These are phyloP conservation scores for Zygosaccharomyces kombuchaensis DNA, from an alignment of 805 yeast genomes.

Conservation along the genomic window DNA sequence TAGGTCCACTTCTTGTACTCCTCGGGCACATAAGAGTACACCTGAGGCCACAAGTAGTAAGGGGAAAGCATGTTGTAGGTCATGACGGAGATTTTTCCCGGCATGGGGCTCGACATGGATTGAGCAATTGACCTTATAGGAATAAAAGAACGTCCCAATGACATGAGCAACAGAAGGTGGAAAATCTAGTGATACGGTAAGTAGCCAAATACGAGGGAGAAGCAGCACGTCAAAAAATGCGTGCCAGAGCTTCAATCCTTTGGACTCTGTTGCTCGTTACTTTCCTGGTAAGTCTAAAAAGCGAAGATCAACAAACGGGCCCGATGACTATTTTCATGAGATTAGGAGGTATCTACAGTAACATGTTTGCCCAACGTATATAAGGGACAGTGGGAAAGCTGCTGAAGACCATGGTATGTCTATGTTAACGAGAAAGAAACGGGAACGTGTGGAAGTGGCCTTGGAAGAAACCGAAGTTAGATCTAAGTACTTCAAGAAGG, in stretches of 20 bases:
- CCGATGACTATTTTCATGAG: background rate
- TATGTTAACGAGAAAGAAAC: conserved; percentile 5
- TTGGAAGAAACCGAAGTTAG: conserved; percentile 10
- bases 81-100: conserved; percentile 34
- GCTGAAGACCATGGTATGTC: conserved; percentile 7
- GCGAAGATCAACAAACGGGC: background rate
- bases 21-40: conserved; percentile 47
- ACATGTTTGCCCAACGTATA: background rate
- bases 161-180: background rate
- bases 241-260: background rate
- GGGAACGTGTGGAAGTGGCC: conserved; percentile 10
- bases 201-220: background rate
- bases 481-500: conserved; percentile 24
- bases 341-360: background rate
- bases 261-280: background rate
- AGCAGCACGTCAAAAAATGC: background rate
- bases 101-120: conserved; percentile 9
- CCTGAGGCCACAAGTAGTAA: conserved; percentile 57
- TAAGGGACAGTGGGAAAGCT: background rate
- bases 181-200: background rate
- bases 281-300: background rate
- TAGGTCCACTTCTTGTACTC: conserved; percentile 47
- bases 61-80: conserved; percentile 47
- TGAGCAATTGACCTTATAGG: conserved; percentile 11
- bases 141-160: conserved; percentile 11